These are phyloP conservation scores for Fusarium sp. DNA, from an alignment of 2,329 filamentous ascomycete genomes.

Conservation along the genomic window DNA sequence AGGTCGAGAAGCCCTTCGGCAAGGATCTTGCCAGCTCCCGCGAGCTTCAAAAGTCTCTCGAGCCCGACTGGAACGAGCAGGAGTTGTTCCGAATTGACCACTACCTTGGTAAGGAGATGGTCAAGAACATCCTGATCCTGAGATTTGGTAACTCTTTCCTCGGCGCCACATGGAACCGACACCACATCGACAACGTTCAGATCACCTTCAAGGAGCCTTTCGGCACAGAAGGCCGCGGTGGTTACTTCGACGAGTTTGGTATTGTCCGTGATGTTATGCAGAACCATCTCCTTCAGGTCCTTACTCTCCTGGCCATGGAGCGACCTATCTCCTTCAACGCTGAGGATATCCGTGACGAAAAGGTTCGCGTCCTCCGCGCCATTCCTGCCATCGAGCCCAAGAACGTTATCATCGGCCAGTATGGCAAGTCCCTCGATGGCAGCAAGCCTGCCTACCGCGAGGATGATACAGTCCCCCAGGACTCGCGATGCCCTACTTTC, in stretches of 20 bases:
- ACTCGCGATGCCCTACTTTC: constrained; percentile 97
- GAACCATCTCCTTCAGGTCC: constrained; percentile 96
- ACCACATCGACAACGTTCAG: constrained; percentile 99
- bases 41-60: constrained; percentile 92
- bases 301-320: constrained; percentile 98
- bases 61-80: constrained; percentile 98
- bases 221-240: constrained; percentile 95
- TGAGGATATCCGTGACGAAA: constrained; percentile 98
- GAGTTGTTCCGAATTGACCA: constrained; percentile 99
- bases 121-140: constrained; percentile 98
- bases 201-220: constrained; percentile 99
- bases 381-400: constrained; percentile 97
- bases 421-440: constrained; percentile 94
- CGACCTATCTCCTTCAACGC: constrained; percentile 97
- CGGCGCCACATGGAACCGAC: constrained; percentile 97
- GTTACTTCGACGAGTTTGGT: constrained; percentile 99
- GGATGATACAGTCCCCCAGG: constrained; percentile 97
- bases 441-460: constrained; percentile 98
- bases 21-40: constrained; percentile 96
- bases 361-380: constrained; percentile 92
- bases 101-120: constrained; percentile 99
- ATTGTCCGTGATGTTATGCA: constrained; percentile 99
- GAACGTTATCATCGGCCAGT: constrained; percentile 99
- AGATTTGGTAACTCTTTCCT: constrained; percentile 99
- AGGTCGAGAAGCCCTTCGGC: constrained; percentile 99